phyloP scores from a whole-genome alignment of 2,329 filamentous ascomycete genomes.

The Xylaria sp. region DNA sequence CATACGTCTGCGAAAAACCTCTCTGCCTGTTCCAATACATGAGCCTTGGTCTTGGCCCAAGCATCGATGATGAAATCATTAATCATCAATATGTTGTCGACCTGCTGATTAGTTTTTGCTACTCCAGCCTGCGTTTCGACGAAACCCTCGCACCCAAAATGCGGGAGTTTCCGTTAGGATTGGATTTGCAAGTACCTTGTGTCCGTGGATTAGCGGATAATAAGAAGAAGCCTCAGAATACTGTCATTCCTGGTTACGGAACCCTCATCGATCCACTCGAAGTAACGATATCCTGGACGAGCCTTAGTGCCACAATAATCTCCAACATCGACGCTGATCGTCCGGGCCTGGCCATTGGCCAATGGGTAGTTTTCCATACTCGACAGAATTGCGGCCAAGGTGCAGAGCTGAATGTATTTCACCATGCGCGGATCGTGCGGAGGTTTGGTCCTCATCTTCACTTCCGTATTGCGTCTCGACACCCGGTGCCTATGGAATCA shows the following conservation, averaged over 20 bases:
- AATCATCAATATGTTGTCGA: conserved; percentile 84
- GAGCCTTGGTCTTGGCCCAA: conserved; percentile 81
- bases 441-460: background rate
- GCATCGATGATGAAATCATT: conserved; percentile 82
- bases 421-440: conserved; percentile 34
- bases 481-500: conserved; percentile 17
- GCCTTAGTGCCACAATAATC: conserved; percentile 15
- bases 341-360: conserved; percentile 24
- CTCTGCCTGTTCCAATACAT: conserved; percentile 91
- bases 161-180: conserved; percentile 52
- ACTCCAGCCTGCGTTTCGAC: conserved; percentile 54
- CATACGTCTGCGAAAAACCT: conserved; percentile 75
- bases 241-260: background rate
- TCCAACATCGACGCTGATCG: background rate
- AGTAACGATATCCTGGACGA: conserved; percentile 24
- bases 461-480: conserved; percentile 31
- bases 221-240: background rate
- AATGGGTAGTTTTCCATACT: conserved; percentile 37
- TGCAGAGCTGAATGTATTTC: conserved; percentile 18
- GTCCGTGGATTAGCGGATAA: conserved; percentile 12
- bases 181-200: conserved; percentile 39
- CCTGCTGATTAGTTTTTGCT: conserved; percentile 82
- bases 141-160: background rate
- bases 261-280: conserved; percentile 32
- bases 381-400: background rate